phyloP scores from a whole-genome alignment of 192 early-diverging fungal species.

The Tieghemiomyces parasiticus region DNA sequence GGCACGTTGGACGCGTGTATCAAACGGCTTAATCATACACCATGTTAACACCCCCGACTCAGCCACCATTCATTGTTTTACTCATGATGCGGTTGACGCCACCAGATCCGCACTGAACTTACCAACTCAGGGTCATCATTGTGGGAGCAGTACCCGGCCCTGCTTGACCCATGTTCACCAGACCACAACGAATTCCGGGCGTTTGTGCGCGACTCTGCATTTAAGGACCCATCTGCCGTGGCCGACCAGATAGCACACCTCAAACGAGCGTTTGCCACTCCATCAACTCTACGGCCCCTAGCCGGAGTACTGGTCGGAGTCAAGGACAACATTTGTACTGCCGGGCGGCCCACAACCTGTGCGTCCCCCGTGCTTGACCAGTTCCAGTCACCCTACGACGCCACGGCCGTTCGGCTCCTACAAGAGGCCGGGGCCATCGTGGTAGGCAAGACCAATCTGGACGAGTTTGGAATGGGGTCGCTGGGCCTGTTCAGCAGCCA shows the following conservation, averaged over 20 bases:
- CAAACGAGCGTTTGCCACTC: neutral
- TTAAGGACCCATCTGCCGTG: no score
- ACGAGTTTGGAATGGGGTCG: conserved; percentile 96
- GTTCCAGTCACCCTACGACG: conserved; percentile 51
- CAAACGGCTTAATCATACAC: no score
- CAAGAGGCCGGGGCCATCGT: conserved; percentile 42
- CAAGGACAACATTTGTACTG: conserved; percentile 71
- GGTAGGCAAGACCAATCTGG: conserved; percentile 83
- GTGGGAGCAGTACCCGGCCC: no score
- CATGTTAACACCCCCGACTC: no score
- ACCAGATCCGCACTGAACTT: no score
- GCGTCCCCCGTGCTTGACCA: conserved; percentile 52
- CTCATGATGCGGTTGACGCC: no score
- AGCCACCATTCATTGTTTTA: no score
- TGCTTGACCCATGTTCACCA: no score
- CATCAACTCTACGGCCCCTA: conserved; percentile 14
- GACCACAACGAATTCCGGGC: no score
- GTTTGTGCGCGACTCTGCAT: neutral
- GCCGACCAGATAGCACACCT: neutral
- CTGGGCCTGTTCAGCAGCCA: conserved; percentile 18
- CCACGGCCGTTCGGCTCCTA: conserved; percentile 52
- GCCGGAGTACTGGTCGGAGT: conserved; percentile 52
- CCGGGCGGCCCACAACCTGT: conserved; percentile 49
- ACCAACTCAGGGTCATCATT: no score
- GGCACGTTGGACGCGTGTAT: no score